Evolutionary conservation across 352 stramenopile genomes (phyloP).

Genomic region (Globisporangium paroecandrum): DNA sequence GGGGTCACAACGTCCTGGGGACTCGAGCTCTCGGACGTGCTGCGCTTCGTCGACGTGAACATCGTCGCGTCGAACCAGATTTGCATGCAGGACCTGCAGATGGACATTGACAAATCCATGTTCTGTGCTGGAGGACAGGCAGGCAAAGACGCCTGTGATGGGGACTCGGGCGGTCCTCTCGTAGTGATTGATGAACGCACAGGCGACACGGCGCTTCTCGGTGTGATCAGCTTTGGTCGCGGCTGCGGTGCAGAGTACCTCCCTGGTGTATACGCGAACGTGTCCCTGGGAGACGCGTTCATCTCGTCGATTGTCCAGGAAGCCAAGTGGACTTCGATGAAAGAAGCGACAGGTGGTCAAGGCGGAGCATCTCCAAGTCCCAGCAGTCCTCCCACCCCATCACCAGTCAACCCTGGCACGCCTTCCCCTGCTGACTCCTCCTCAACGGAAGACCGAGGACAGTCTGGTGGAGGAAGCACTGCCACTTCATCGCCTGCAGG

Average conservation of each 20-base stretch:
- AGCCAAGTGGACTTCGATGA: neutral
- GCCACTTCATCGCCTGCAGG: neutral
- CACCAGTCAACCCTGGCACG: neutral
- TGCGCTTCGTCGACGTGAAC: slow-evolving; percentile 16
- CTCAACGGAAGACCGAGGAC: neutral
- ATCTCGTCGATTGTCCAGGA: slow-evolving; percentile 15
- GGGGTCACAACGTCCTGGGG: slow-evolving; percentile 10
- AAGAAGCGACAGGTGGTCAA: neutral
- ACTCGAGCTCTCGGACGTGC: slow-evolving; percentile 14
- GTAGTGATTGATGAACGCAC: slow-evolving; percentile 13
- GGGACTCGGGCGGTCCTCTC: slow-evolving; percentile 25
- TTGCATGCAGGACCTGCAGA: slow-evolving; percentile 13
- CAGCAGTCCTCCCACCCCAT: neutral
- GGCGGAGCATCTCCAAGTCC: neutral
- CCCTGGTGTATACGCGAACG: slow-evolving; percentile 20
- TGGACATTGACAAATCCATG: slow-evolving; percentile 19
- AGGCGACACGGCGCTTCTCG: slow-evolving; percentile 13
- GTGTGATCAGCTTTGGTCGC: slow-evolving; percentile 20
- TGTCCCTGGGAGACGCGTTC: slow-evolving; percentile 21
- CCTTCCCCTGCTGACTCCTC: neutral
- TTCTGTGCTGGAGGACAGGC: slow-evolving; percentile 21
- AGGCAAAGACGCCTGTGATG: slow-evolving; percentile 21
- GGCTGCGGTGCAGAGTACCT: slow-evolving; percentile 13
- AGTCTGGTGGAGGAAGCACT: neutral
- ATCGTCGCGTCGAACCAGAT: slow-evolving; percentile 14